Evolutionary conservation across 306 rosid genomes (phyloP).

Genomic region (Vigna mungo): DNA sequence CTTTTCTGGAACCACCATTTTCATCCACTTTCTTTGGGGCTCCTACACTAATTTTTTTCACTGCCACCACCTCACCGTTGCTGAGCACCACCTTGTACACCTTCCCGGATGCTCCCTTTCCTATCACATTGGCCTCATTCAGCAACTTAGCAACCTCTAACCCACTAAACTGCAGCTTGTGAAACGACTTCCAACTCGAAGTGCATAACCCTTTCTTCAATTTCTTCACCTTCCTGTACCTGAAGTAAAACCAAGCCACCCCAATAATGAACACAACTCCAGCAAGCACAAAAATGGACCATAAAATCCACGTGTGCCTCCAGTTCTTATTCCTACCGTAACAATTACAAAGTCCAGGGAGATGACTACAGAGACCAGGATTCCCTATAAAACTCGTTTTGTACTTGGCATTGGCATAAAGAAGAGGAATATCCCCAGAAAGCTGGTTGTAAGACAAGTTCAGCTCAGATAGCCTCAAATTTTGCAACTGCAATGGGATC

Average conservation of each 20-base stretch:
- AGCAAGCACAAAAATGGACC: slow-evolving; percentile 59
- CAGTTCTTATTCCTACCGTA: slow-evolving; percentile 39
- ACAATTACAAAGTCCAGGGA: slow-evolving; percentile 50
- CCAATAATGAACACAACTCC: slow-evolving; percentile 62
- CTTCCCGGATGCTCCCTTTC: slow-evolving; percentile 77
- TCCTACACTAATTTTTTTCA: slow-evolving; percentile 65
- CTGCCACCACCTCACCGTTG: slow-evolving; percentile 69
- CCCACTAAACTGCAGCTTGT: slow-evolving; percentile 64
- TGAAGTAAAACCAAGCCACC: slow-evolving; percentile 57
- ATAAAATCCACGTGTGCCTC: slow-evolving; percentile 53
- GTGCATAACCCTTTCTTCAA: slow-evolving; percentile 47
- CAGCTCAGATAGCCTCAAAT: slow-evolving; percentile 64
- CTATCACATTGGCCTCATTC: slow-evolving; percentile 66
- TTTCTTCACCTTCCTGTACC: slow-evolving; percentile 56
- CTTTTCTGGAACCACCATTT: slow-evolving; percentile 47
- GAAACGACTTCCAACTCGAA: slow-evolving; percentile 72
- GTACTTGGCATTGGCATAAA: slow-evolving; percentile 57
- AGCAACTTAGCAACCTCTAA: slow-evolving; percentile 61
- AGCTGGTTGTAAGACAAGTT: slow-evolving; percentile 67
- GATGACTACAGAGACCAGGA: slow-evolving; percentile 63
- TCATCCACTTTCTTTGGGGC: slow-evolving; percentile 41
- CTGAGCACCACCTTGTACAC: slow-evolving; percentile 72
- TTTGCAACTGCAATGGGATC: slow-evolving; percentile 62
- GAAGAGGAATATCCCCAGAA: slow-evolving; percentile 64
- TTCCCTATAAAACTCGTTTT: slow-evolving; percentile 64